Evolutionary conservation across 1,284 basidiomycete species (phyloP), one percentile per base, ranked within the genome.

Genomic region (Sporisorium graminicola): DNA sequence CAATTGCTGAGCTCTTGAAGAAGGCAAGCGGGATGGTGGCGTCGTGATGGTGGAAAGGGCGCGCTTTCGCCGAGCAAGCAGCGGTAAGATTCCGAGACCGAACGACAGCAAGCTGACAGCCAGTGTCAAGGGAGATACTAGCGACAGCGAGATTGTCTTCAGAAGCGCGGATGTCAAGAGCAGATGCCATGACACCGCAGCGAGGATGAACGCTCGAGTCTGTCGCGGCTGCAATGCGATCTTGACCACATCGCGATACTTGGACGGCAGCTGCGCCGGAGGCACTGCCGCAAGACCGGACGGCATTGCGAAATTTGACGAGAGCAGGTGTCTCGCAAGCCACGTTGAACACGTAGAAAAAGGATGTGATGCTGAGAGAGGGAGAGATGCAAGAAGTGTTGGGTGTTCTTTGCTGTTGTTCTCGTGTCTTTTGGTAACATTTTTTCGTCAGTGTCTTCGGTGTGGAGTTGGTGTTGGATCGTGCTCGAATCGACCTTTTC

Each of bases 211-310:
- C 7, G 76, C 68, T 29, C 80, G 70, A n/a, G 73, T 64, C 61
- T 82, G 80, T n/a, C 80, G 62, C 24, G 74, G 72, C 13, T 65
- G 65, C 37, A 82, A 56, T 8, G 78, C 78, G 18, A 74, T 59
- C 60, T 77, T 77, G 64, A 74, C 42, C 2, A 77, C 60, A 56
- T 69, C 75, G 33, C 67, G 57, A 49, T 74, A 77, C 46, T 57
- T 67, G 52, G 75, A 55, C 14, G 75, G 71, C 27, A 77, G 57
- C 52, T 77, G 75, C 24, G 74, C 74, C 59, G 61, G 69, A 18
- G 74, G 74, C 52, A 77, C 59, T 3, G 65, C 56, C 10, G 65
- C 65, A 14, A 77, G 56, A 27, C 59, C 62, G 14, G 58, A 59
- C 27, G 74, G 59, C 74, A 77, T 51, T 43, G 40, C 40, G 12